Percentiles rank a stretch among this genome's conserved stretches.
phyloP scores from a whole-genome alignment of 257 asterid genomes.

The Hygrophila difformis region DNA sequence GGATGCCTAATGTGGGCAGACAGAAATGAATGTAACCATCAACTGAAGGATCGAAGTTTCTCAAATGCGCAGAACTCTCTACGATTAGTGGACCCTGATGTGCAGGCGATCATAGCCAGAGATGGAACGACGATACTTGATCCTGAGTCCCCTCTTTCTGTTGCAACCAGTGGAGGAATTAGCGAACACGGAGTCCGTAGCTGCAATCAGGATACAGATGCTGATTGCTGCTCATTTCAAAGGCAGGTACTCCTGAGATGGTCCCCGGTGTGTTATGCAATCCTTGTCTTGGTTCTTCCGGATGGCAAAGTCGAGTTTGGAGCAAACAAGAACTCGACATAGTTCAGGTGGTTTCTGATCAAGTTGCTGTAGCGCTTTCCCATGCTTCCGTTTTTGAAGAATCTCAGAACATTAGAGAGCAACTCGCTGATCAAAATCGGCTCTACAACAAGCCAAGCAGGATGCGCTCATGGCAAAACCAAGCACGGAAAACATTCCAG shows the following conservation, averaged over 20 bases:
- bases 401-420: conserved; percentile 69
- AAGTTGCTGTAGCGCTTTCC: conserved; percentile 93
- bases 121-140: conserved; percentile 61
- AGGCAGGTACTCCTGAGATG: conserved; percentile 83
- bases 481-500: conserved; percentile 75
- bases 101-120: conserved; percentile 47
- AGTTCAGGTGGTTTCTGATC: conserved; percentile 79
- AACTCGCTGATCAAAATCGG: conserved; percentile 65
- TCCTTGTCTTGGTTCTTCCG: conserved; percentile 82
- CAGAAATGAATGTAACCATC: conserved; percentile 75
- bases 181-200: conserved; percentile 62
- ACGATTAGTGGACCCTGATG: conserved; percentile 49
- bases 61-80: conserved; percentile 29
- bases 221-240: conserved; percentile 69
- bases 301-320: conserved; percentile 65
- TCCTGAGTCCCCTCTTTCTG: conserved; percentile 53
- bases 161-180: conserved; percentile 53
- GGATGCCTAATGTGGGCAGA: conserved; percentile 82
- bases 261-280: conserved; percentile 77
- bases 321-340: conserved; percentile 69
- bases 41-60: conserved; percentile 36
- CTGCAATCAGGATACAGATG: conserved; percentile 94
- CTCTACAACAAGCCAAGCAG: conserved; percentile 67
- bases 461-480: conserved; percentile 82
- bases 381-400: conserved; percentile 95